A percentile compares a stretch with the other conserved stretches of the same genome.
Evolutionary conservation across 768 basidiomycete species (phyloP).

Genomic region (Hirschioporus abietinus): DNA sequence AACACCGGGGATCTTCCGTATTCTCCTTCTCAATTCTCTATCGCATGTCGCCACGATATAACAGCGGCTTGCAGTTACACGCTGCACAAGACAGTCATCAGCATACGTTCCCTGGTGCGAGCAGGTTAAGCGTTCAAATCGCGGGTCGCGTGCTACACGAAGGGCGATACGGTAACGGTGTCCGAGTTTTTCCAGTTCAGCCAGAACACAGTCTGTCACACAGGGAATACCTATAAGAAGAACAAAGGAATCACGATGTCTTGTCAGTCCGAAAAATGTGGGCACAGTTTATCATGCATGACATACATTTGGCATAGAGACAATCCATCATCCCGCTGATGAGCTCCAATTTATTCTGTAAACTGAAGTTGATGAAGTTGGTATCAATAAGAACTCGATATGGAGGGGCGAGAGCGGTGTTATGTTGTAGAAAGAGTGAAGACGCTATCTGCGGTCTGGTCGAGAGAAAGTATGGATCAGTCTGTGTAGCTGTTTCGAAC

Average conservation of each 20-base stretch:
- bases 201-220: slow-evolving; percentile 99
- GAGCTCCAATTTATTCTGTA: slow-evolving; percentile 97
- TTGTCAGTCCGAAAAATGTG: not conserved
- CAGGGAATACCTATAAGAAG: slow-evolving; percentile 80
- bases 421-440: slow-evolving; percentile 91
- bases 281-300: no score
- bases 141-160: slow-evolving; percentile 91
- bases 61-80: slow-evolving; percentile 91
- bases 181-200: slow-evolving; percentile 95
- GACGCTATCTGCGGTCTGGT: slow-evolving; percentile 80
- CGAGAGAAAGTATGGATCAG: slow-evolving; percentile 6
- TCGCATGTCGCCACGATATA: slow-evolving; percentile 98
- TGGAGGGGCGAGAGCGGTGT: slow-evolving; percentile 92
- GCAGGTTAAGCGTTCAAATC: slow-evolving; percentile 92
- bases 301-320: slow-evolving; percentile 91
- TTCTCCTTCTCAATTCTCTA: slow-evolving; percentile 84
- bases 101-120: slow-evolving; percentile 97
- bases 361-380: slow-evolving; percentile 98
- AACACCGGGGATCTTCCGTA: slow-evolving; percentile 89
- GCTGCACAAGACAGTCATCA: slow-evolving; percentile 96
- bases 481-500: not conserved
- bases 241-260: slow-evolving; percentile 8
- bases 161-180: slow-evolving; percentile 93
- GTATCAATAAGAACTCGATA: slow-evolving; percentile 98
- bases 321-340: slow-evolving; percentile 99